Evolutionary conservation across 345 rosid genomes (phyloP).

Genomic region (Linum trigynum): DNA sequence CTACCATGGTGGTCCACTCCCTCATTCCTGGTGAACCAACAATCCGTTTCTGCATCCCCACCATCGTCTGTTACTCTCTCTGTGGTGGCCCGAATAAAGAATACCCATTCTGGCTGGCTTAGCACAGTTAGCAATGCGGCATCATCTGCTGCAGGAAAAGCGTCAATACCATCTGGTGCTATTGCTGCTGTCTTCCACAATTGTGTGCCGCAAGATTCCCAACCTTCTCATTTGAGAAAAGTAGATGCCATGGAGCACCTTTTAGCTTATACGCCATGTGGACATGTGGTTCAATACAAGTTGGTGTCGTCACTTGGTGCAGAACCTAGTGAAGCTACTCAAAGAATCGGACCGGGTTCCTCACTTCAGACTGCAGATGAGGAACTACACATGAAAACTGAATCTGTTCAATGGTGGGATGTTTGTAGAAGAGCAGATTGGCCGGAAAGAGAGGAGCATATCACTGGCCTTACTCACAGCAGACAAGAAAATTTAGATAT

Average conservation of each 20-base stretch:
- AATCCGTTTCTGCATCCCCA: conserved; percentile 43
- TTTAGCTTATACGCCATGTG: conserved; percentile 76
- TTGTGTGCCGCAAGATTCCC: conserved; percentile 39
- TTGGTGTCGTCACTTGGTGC: conserved; percentile 63
- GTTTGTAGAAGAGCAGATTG: conserved; percentile 84
- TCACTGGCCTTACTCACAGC: conserved; percentile 47
- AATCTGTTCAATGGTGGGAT: conserved; percentile 92
- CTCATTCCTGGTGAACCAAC: conserved; percentile 48
- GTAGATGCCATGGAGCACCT: conserved; percentile 59
- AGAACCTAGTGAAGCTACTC: conserved; percentile 44
- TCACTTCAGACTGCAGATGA: conserved; percentile 60
- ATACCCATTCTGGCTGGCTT: conserved; percentile 79
- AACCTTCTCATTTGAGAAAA: conserved; percentile 32
- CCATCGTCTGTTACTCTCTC: conserved; percentile 67
- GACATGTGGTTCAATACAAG: conserved; percentile 88
- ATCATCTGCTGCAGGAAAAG: conserved; percentile 60
- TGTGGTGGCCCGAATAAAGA: conserved; percentile 83
- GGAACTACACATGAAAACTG: conserved; percentile 65
- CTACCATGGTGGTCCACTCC: conserved; percentile 90
- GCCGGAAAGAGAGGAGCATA: conserved; percentile 92
- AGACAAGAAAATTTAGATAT: conserved; percentile 34
- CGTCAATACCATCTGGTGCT: conserved; percentile 77
- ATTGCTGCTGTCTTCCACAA: conserved; percentile 69
- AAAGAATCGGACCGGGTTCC: conserved; percentile 38
- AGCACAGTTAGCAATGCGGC: conserved; percentile 77